Percentiles rank a stretch among this genome's conserved stretches.
These are phyloP conservation scores for Boletus coccyginus DNA, from an alignment of 768 basidiomycete species.

Conservation along the genomic window DNA sequence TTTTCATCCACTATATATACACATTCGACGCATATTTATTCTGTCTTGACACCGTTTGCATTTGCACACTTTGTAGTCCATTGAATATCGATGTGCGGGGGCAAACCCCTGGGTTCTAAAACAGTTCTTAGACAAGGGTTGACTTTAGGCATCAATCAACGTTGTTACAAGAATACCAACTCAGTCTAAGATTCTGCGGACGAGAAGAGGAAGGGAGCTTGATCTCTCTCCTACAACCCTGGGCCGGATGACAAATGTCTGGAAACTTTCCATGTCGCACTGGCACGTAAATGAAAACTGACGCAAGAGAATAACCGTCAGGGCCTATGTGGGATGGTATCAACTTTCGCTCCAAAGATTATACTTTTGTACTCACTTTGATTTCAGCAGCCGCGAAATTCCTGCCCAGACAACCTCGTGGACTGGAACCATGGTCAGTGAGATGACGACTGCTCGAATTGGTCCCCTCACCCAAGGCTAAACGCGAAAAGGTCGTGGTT, in stretches of 20 bases:
- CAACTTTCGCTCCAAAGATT: conserved; percentile 20
- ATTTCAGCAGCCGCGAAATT: conserved; percentile 59
- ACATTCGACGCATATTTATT: conserved; percentile 27
- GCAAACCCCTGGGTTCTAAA: neutral
- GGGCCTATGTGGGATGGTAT: conserved; percentile 23
- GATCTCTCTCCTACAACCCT: conserved; percentile 49
- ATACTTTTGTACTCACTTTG: conserved; percentile 39
- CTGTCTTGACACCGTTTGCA: conserved; percentile 10
- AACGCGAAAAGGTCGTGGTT: conserved; percentile 53
- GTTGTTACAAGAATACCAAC: neutral
- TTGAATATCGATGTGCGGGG: neutral
- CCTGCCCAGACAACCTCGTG: conserved; percentile 59
- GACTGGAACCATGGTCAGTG: conserved; percentile 35
- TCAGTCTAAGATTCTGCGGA: conserved; percentile 33
- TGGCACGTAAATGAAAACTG: conserved; percentile 54
- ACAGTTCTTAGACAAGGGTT: neutral
- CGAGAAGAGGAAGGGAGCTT: conserved; percentile 56
- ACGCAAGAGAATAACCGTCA: conserved; percentile 49
- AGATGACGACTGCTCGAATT: neutral
- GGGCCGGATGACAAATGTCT: conserved; percentile 64
- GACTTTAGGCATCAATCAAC: neutral
- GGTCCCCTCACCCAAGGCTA: conserved; percentile 48
- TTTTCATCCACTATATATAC: conserved; percentile 11
- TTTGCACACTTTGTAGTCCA: conserved; percentile 1
- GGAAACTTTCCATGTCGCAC: conserved; percentile 57